Base-by-base conservation (phyloP, 169 alveolate genomes). In the Plasmodium chabaudi region DNA sequence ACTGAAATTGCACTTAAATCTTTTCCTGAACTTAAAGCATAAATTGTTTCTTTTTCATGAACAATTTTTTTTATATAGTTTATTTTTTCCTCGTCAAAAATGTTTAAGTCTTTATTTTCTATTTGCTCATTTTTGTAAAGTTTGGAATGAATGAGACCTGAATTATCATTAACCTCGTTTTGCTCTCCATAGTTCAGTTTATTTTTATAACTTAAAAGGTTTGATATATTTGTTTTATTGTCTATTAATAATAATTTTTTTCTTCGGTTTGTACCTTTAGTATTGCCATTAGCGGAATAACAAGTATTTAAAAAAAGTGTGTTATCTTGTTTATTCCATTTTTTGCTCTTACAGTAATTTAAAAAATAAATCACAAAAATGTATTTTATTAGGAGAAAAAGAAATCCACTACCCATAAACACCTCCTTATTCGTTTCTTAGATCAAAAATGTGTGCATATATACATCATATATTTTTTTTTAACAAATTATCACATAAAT, bases 21-120 rank as follows among this genome's bases (percentile, higher is more conserved):
- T 9, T 34, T 61, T 23, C 88, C 88, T 15, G 88, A 74, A 39
- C 88, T 74, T 15, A 61, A 44, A 12, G 88, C 88, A 39, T 74
- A 74, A 12, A 74, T 74, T 12, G 88, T 74, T 15, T 74, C 88
- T 19, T 67, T 55, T 12, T 61, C 65, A 55, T 53, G 6, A 34
- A 74, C 49, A n/a, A 74, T 10, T 53, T 53, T 74, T n/a, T 13
- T 34, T n/a, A 74, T 21, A 39, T 74, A 74, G 25, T 74, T 73
- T 53, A 9, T 53, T 27, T 25, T 53, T 27, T 23, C 0, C 0
- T 53, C 34, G 1, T 42, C 73, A 39, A 25, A 65, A 49, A 55
- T 5, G 6, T 34, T 34, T 0, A 34, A 3, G 0, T 0, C 7
- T 3, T 34, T 34, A 34, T 34, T 34, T 34, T 34, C 42, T 34